These are phyloP conservation scores for Phanerodontia chrysosporium DNA, from an alignment of 768 basidiomycete species.

Conservation along the genomic window DNA sequence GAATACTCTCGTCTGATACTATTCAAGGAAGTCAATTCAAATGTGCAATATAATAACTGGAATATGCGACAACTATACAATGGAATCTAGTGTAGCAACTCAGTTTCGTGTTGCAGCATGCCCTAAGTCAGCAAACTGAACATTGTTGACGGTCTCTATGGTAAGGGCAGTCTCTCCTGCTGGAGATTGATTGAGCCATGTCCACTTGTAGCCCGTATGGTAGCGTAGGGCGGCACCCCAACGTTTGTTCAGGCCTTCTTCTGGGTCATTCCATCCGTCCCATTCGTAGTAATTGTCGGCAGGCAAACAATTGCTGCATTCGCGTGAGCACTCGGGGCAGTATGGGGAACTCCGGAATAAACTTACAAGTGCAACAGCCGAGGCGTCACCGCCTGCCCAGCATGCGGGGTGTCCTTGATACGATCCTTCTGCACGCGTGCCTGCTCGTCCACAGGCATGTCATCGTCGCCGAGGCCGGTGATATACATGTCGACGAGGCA, in stretches of 20 bases:
- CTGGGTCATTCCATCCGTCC: constrained; percentile 42
- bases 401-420: constrained; percentile 35
- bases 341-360: neutral
- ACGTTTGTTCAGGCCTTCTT: constrained; percentile 32
- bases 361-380: constrained; percentile 50
- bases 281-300: constrained; percentile 37
- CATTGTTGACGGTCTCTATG: constrained; percentile 29
- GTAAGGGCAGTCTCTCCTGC: constrained; percentile 22
- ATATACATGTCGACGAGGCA: constrained; percentile 45
- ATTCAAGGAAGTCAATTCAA: neutral
- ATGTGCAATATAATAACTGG: neutral
- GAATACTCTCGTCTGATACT: neutral
- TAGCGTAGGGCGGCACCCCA: constrained; percentile 43
- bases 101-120: neutral
- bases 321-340: constrained; percentile 12
- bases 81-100: neutral
- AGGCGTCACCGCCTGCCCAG: constrained; percentile 38
- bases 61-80: neutral
- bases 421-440: constrained; percentile 24
- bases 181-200: constrained; percentile 39
- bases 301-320: constrained; percentile 37
- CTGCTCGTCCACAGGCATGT: constrained; percentile 32
- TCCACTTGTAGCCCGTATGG: constrained; percentile 47
- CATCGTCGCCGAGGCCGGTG: constrained; percentile 40
- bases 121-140: constrained; percentile 35